Base-by-base conservation (phyloP, 1,139 yeast species). In the Geotrichum klebahnii region DNA sequence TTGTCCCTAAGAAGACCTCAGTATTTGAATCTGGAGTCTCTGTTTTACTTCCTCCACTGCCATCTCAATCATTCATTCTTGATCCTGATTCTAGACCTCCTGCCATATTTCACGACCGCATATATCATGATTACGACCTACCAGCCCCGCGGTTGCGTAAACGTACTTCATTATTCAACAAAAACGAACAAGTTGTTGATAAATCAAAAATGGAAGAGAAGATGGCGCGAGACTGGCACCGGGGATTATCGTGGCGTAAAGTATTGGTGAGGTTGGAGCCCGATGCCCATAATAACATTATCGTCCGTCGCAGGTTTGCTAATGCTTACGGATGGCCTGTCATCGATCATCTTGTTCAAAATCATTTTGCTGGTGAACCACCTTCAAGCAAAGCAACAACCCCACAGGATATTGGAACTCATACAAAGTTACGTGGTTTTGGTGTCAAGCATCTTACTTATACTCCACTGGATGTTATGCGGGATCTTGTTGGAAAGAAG, bases 321-420 rank as follows among this genome's bases (percentile, higher is more conserved):
- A 92, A 92, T 70, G 95, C 97, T 0, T 89, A 84, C 68, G 99
- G 99, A 1, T 90, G 97, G 96, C 89, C 87, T 0, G 96, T 89
- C 0, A 75, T 92, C 32, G 86, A 84, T 48, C 97, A 92, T 67
- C 61, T 92, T 56, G 86, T 84, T 0, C 68, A 75, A 16, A 76
- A 79, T 51, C 94, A 85, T 67, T 86, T 86, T 63, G 54, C 50
- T 6, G 51, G 4, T 10, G 39, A 6, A 23, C 8, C 29, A 17
- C 10, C 38, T n/a, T 32, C 54, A 59, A 17, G 34, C 20, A 31
- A 5, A 5, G 12, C 14, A 3, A 9, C 9, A 3, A 16, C n/a
- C 17, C 10, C n/a, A 5, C 24, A 9, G 12, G 12, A 16, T 31
- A n/a, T 40, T 20, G 28, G 28, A 3, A 12, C 31, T 5, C 16